Conservation (phyloP, 768 basidiomycete species). For the Mycena indigotica region DNA sequence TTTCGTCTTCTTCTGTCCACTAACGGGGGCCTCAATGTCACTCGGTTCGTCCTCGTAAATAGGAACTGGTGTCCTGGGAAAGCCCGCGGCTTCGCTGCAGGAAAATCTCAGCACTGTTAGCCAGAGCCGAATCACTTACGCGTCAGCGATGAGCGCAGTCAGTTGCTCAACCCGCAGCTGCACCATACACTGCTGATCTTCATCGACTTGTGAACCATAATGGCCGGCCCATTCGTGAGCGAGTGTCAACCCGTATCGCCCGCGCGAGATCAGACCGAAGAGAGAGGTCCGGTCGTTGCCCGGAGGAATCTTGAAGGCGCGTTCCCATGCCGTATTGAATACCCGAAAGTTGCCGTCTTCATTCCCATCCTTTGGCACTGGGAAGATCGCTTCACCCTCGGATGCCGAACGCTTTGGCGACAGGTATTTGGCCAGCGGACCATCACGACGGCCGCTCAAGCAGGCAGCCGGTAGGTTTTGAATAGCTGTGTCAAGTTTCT, state of each 20-base stretch:
- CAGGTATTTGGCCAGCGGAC: neutral
- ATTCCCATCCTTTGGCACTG: neutral
- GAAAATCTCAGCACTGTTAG: no score
- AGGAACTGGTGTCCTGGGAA: no score
- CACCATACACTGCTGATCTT: no score
- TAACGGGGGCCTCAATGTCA: no score
- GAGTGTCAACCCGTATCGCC: neutral
- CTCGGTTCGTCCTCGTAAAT: no score
- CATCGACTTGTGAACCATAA: neutral
- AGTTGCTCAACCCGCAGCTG: neutral
- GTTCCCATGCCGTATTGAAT: neutral
- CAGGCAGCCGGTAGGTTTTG: neutral
- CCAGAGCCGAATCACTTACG: no score
- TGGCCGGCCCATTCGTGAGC: neutral
- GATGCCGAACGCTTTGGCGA: neutral
- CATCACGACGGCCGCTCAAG: neutral
- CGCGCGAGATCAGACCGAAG: neutral
- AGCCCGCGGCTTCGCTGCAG: no score
- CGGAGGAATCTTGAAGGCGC: neutral
- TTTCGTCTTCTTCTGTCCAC: no score
- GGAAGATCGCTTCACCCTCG: neutral
- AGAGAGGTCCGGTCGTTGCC: neutral
- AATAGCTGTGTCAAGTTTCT: neutral
- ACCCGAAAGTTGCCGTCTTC: neutral
- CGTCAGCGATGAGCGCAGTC: neutral